Evolutionary conservation across 208 protist genomes (phyloP).

Genomic region (Crithidia brevicula): DNA sequence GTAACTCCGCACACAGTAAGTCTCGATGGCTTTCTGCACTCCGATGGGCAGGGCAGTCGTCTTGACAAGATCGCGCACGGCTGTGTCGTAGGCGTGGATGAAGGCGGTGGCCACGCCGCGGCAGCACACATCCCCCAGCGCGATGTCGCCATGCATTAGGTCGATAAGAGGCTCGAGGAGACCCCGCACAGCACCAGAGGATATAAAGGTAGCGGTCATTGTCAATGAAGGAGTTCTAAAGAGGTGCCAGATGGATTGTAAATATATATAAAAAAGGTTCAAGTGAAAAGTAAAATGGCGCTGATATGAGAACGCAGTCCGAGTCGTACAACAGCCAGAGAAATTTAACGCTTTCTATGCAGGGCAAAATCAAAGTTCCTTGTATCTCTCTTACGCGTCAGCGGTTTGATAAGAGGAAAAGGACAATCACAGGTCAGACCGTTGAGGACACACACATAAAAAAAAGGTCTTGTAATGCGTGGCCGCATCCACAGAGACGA

Average conservation of each 20-base stretch:
- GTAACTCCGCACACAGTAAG: conserved; percentile 60
- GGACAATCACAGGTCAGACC: too few species aligned
- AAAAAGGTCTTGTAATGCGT: too few species aligned
- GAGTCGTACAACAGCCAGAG: too few species aligned
- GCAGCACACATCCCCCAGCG: conserved; percentile 46
- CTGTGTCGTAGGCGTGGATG: conserved; percentile 35
- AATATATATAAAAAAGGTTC: too few species aligned
- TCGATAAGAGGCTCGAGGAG: conserved; percentile 66
- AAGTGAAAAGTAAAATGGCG: too few species aligned
- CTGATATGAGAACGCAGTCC: too few species aligned
- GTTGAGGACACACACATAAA: too few species aligned
- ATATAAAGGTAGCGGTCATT: not conserved
- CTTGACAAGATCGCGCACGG: conserved; percentile 34
- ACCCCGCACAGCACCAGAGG: not conserved
- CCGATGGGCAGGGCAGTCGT: conserved; percentile 25
- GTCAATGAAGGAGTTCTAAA: not conserved
- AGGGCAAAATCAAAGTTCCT: too few species aligned
- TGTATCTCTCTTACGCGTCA: too few species aligned
- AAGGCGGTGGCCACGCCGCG: conserved; percentile 46
- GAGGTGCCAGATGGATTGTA: not conserved
- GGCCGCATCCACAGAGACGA: too few species aligned
- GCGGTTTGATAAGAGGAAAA: too few species aligned
- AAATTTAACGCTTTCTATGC: too few species aligned
- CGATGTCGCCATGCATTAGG: conserved; percentile 67
- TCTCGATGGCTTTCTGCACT: conserved; percentile 50